Percentiles rank a stretch among this genome's conserved stretches.
phyloP scores from a whole-genome alignment of 1,284 basidiomycete genomes.

The Porogramme epimiltina region DNA sequence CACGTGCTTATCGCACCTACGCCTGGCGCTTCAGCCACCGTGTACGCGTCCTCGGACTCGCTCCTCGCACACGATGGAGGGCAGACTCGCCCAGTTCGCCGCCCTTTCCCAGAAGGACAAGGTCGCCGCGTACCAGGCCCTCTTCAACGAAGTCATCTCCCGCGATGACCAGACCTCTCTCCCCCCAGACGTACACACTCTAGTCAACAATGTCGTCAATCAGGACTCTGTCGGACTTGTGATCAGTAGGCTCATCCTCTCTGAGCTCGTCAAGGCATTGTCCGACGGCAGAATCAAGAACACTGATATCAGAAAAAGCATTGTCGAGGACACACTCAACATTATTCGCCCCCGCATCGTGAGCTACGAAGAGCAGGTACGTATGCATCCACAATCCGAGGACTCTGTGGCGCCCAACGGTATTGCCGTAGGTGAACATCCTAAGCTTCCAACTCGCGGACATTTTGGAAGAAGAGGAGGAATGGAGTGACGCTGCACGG shows the following conservation, averaged over 20 bases:
- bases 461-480: constrained; percentile 87
- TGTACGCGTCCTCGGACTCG: constrained; percentile 5
- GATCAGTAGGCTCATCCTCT: constrained; percentile 81
- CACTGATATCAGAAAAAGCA: constrained; percentile 58
- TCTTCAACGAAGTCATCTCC: constrained; percentile 59
- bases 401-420: constrained; percentile 11
- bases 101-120: constrained; percentile 83
- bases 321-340: constrained; percentile 74
- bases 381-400: constrained; percentile 28
- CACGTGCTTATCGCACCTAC: not conserved
- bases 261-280: constrained; percentile 76
- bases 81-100: constrained; percentile 60
- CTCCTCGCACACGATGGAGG: constrained; percentile 56
- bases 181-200: constrained; percentile 56
- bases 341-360: constrained; percentile 76
- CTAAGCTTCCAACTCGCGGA: constrained; percentile 87
- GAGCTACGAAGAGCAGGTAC: constrained; percentile 94
- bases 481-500: constrained; percentile 90
- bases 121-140: constrained; percentile 69
- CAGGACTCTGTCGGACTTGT: constrained; percentile 81
- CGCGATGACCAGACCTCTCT: constrained; percentile 47
- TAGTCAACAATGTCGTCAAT: constrained; percentile 78
- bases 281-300: constrained; percentile 56
- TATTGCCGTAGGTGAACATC: constrained; percentile 66
- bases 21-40: constrained; percentile 5